Evolutionary conservation across 2,329 filamentous ascomycete genomes (phyloP), one percentile per base, ranked within the genome.

Genomic region (Aspergillus latus): DNA sequence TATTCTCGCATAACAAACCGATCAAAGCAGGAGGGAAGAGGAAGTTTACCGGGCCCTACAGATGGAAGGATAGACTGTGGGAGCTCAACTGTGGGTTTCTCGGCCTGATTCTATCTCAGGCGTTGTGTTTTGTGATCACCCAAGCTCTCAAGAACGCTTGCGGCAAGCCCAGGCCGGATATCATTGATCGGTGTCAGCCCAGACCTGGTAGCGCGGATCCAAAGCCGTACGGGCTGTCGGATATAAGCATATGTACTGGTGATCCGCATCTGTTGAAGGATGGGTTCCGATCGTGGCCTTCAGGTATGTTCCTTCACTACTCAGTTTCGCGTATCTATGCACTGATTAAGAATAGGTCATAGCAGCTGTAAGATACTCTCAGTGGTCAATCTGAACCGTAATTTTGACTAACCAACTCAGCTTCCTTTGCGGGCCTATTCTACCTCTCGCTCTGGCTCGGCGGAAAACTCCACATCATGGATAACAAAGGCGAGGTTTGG

Each of bases 401-500:
- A 42, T 42, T 4, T 3, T 7, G 47, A 53, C 60, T 65, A 50
- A 64, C 51, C 44, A 9, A n/a, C 9, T 61, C 57, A 83, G 81
- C 80, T 55, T 79, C 82, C 11, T 85, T 84, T 59, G 82, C 81
- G 13, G 83, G 83, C 13, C 70, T 85, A 2, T 83, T 83, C 62
- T 85, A 83, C 65, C 76, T 82, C n/a, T 81, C 82, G 1, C 73
- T 85, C 3, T 85, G 84, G 69, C 74, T 85, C 16, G 76, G 80
- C n/a, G 82, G 80, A 36, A 85, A 85, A 66, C 72, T 85, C 21
- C 83, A 85, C 61, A 72, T 85, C 26, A 73, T 84, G 63, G 83
- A 85, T 67, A 83, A 82, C 53, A 80, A 80, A 58, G 83, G 83
- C 32, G 82, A 85, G 65, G 81, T 82, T 13, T 85, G 83, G 83